Conservation (phyloP, 139 green algal species). For the Spirogloea muscicola region DNA sequence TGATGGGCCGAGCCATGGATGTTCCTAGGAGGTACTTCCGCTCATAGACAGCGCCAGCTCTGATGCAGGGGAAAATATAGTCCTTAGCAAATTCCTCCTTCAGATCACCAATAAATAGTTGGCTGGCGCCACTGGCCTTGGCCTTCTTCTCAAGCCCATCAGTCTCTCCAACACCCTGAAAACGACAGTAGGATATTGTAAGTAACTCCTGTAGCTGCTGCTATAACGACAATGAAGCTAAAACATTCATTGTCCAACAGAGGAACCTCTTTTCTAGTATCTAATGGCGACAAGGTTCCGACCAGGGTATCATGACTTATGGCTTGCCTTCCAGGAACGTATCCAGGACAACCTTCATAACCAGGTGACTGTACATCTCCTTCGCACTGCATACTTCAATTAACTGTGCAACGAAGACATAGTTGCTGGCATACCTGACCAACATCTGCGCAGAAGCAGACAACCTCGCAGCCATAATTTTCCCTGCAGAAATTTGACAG, state of each 20-base stretch:
- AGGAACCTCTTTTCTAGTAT: no score
- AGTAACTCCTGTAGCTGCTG: no score
- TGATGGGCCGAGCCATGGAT: constrained; percentile 96
- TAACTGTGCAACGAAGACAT: not conserved
- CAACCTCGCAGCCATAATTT: constrained; percentile 93
- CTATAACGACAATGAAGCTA: no score
- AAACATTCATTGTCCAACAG: no score
- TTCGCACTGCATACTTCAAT: constrained; percentile 62
- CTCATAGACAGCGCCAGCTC: constrained; percentile 95
- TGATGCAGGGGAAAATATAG: constrained; percentile 98
- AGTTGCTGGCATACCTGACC: constrained; percentile 66
- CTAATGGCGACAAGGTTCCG: no score
- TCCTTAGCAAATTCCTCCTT: constrained; percentile 97
- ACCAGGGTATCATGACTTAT: no score
- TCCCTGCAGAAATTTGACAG: constrained; percentile 46
- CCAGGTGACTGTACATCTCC: constrained; percentile 89
- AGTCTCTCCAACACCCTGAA: constrained; percentile 39
- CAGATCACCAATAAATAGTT: constrained; percentile 67
- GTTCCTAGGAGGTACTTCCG: constrained; percentile 97
- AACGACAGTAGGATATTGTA: no score
- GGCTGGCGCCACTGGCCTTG: constrained; percentile 37
- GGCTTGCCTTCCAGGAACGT: not conserved
- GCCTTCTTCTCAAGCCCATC: constrained; percentile 47
- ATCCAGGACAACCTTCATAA: not conserved
- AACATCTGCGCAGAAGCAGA: constrained; percentile 88